These are phyloP conservation scores for Picea abies DNA, from an alignment of 83 land plant genomes.

Conservation along the genomic window DNA sequence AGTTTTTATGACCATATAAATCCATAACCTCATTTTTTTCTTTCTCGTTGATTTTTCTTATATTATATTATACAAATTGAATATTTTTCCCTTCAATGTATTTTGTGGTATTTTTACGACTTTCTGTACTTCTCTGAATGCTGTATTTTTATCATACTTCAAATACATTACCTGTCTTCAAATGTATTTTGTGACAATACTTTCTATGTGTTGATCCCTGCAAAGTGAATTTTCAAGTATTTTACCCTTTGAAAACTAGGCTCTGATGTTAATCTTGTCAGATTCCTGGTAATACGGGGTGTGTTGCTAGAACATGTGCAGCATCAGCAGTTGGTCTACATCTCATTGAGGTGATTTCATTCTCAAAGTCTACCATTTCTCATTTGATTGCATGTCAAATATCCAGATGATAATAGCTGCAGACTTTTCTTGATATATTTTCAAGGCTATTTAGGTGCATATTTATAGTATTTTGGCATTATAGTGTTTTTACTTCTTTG, in stretches of 20 bases:
- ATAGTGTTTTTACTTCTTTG: background rate
- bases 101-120: too few species aligned
- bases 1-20: too few species aligned
- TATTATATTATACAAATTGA: too few species aligned
- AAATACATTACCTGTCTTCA: too few species aligned
- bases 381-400: constrained; percentile 4
- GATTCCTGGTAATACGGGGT: constrained; percentile 99
- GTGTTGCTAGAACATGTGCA: constrained; percentile 98
- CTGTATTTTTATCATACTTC: too few species aligned
- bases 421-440: background rate
- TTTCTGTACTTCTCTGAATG: too few species aligned
- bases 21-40: too few species aligned
- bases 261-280: constrained; percentile 47
- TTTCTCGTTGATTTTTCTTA: too few species aligned
- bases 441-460: background rate
- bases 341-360: constrained; percentile 74
- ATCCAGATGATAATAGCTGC: background rate
- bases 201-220: too few species aligned
- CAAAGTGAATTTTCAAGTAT: too few species aligned
- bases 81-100: too few species aligned
- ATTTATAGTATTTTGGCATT: background rate
- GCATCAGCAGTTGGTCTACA: constrained; percentile 91
- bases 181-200: too few species aligned
- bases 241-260: constrained; percentile 7
- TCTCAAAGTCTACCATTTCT: constrained; percentile 2